Conservation (phyloP, 768 basidiomycete genomes). For the Suillus fuscotomentosus region DNA sequence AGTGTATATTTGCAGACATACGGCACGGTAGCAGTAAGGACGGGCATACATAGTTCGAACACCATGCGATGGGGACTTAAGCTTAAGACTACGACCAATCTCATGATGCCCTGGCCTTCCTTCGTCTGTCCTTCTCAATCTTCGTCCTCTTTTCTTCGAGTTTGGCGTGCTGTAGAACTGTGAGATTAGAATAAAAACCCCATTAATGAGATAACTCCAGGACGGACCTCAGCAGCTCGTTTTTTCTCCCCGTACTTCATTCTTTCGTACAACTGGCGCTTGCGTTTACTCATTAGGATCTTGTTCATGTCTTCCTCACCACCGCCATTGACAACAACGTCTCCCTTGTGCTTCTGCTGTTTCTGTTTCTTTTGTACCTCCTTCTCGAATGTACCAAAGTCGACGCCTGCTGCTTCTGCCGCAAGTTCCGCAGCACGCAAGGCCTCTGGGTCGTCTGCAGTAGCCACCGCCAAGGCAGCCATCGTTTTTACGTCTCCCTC, state of each 20-base stretch:
- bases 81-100: neutral
- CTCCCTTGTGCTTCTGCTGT: conserved; percentile 21
- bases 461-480: conserved; percentile 31
- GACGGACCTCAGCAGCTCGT: conserved; percentile 73
- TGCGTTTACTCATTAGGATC: conserved; percentile 97
- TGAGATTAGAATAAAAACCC: conserved; percentile 9
- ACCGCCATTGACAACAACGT: conserved; percentile 33
- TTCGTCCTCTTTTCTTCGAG: conserved; percentile 58
- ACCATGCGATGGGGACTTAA: neutral
- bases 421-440: conserved; percentile 87
- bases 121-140: conserved; percentile 53
- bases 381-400: conserved; percentile 76
- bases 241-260: conserved; percentile 86
- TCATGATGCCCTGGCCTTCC: conserved; percentile 30
- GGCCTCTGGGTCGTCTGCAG: conserved; percentile 58
- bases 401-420: conserved; percentile 86
- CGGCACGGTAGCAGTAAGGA: neutral
- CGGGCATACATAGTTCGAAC: neutral
- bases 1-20: neutral
- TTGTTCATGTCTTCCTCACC: conserved; percentile 87
- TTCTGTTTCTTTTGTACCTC: conserved; percentile 57
- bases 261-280: conserved; percentile 89
- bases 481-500: conserved; percentile 28
- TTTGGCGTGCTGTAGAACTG: conserved; percentile 48
- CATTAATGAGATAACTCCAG: neutral